These are phyloP conservation scores for Dactylonectria estremocensis DNA, from an alignment of 2,329 filamentous ascomycete species.

Conservation along the genomic window DNA sequence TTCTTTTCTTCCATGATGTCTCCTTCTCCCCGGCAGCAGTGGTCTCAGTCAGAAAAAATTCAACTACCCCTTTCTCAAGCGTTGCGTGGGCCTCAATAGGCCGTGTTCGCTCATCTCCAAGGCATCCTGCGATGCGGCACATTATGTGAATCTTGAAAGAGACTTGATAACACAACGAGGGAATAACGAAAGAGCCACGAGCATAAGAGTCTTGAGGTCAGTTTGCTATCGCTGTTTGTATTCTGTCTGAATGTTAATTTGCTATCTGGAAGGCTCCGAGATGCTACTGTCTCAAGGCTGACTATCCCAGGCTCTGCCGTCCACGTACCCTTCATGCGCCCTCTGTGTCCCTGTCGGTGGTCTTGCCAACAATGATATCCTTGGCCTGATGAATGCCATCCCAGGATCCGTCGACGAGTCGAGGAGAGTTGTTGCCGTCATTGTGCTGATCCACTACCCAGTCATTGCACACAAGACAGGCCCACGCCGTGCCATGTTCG, in stretches of 20 bases:
- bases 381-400: slow-evolving; percentile 18
- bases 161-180: neutral
- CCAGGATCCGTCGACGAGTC: slow-evolving; percentile 35
- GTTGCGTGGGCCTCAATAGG: neutral
- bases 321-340: slow-evolving; percentile 3
- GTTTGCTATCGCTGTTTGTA: neutral
- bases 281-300: neutral
- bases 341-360: slow-evolving; percentile 26
- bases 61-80: slow-evolving; percentile 41
- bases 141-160: neutral
- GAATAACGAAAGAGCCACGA: too few species aligned
- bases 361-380: neutral
- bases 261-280: slow-evolving; percentile 9
- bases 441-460: slow-evolving; percentile 50
- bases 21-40: slow-evolving; percentile 48
- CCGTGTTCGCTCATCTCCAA: neutral
- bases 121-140: neutral
- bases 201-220: neutral
- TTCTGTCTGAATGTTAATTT: slow-evolving; percentile 28
- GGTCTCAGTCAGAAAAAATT: slow-evolving; percentile 48
- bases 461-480: slow-evolving; percentile 54
- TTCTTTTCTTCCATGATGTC: slow-evolving; percentile 46
- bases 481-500: slow-evolving; percentile 44
- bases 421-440: slow-evolving; percentile 31
- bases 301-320: neutral